Evolutionary conservation across 129 eudicot species (phyloP).

Genomic region (Artemisia annua): DNA sequence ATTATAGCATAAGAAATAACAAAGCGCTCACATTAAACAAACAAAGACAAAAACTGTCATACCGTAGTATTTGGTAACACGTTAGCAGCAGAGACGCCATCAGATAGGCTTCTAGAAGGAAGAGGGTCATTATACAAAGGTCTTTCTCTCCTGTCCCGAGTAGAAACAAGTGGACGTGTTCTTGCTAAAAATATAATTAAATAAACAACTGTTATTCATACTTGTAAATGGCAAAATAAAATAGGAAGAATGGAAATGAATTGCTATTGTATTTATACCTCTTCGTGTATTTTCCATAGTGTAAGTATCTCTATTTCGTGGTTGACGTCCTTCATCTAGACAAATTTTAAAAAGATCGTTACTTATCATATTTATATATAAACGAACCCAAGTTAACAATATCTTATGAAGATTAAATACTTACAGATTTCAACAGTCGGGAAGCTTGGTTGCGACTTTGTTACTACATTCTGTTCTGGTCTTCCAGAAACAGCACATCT

Average conservation of each 20-base stretch:
- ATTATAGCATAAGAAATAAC: conserved; percentile 7
- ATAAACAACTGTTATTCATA: conserved; percentile 14
- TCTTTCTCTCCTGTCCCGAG: conserved; percentile 76
- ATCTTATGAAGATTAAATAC: conserved; percentile 21
- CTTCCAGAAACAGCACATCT: conserved; percentile 44
- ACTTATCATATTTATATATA: conserved; percentile 6
- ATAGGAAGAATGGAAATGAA: conserved; percentile 8
- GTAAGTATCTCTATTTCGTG: conserved; percentile 46
- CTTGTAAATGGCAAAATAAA: conserved; percentile 19
- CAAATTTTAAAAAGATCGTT: background rate
- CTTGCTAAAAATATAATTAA: conserved; percentile 47
- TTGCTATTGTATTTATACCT: conserved; percentile 46
- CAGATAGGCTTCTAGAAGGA: conserved; percentile 58
- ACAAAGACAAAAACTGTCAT: conserved; percentile 26
- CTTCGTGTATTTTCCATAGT: conserved; percentile 50
- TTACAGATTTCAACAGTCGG: conserved; percentile 52
- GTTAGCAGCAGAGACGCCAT: conserved; percentile 39
- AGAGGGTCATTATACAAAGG: conserved; percentile 43
- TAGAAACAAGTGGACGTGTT: conserved; percentile 58
- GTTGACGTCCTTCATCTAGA: conserved; percentile 73
- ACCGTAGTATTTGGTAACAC: conserved; percentile 42
- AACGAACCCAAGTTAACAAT: background rate
- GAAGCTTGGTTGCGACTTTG: conserved; percentile 44
- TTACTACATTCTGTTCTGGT: conserved; percentile 35
- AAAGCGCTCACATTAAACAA: conserved; percentile 8